phyloP scores from a whole-genome alignment of 225 moss, liverwort and hornwort species.

The Thuidium tamariscinum region DNA sequence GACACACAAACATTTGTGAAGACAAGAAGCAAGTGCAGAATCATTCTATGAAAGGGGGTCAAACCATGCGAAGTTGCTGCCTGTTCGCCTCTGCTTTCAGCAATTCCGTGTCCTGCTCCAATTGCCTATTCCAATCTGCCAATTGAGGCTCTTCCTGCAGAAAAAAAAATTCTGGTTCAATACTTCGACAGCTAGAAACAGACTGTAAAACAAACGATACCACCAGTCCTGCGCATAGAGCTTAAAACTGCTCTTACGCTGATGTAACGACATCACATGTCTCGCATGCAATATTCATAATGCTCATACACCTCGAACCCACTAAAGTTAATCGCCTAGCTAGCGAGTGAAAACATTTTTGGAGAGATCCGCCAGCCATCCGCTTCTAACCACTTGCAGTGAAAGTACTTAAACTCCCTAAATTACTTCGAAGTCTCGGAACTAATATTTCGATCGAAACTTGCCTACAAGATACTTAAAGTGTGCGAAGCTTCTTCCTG shows the following conservation, averaged over 20 bases:
- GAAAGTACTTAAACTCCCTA: background rate
- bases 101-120: constrained; percentile 82
- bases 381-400: background rate
- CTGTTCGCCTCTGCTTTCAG: constrained; percentile 87
- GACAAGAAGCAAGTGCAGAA: background rate
- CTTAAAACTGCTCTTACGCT: background rate
- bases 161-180: background rate
- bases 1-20: background rate
- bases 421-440: background rate
- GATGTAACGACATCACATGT: background rate
- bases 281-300: background rate
- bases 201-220: background rate
- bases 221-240: background rate
- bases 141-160: constrained; percentile 65
- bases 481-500: too few species aligned
- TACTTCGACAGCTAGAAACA: background rate
- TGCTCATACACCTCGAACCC: background rate
- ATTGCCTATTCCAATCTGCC: constrained; percentile 81
- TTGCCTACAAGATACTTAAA: background rate
- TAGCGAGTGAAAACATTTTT: background rate
- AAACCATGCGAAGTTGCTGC: constrained; percentile 93
- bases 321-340: background rate
- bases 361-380: background rate
- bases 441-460: background rate
- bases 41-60: background rate